These are phyloP conservation scores for Hypoxylon fuscum DNA, from an alignment of 495 filamentous ascomycete genomes.

Conservation along the genomic window DNA sequence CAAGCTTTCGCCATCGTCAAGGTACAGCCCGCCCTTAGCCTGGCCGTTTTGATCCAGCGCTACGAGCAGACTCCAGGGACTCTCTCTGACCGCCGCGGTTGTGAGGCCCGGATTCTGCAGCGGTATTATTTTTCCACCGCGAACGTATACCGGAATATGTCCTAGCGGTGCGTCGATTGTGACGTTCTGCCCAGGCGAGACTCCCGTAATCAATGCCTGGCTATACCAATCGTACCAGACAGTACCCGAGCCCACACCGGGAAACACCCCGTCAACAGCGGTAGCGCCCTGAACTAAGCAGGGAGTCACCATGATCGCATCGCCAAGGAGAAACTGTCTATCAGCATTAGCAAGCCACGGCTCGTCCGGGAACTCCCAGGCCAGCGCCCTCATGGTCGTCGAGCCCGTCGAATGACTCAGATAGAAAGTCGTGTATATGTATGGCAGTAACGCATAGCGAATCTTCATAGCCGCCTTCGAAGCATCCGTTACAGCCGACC, in stretches of 20 bases:
- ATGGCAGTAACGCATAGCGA: slow-evolving; percentile 77
- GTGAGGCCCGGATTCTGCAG: slow-evolving; percentile 77
- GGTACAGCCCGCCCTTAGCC: slow-evolving; percentile 74
- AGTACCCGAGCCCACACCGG: slow-evolving; percentile 67
- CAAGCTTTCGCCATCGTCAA: slow-evolving; percentile 86
- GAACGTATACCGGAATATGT: slow-evolving; percentile 80
- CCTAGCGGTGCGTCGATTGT: slow-evolving; percentile 79
- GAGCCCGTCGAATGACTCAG: slow-evolving; percentile 71
- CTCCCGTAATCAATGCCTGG: slow-evolving; percentile 58
- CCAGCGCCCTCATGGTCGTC: slow-evolving; percentile 82
- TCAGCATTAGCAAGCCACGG: slow-evolving; percentile 72
- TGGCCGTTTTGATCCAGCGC: slow-evolving; percentile 65
- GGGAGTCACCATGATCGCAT: slow-evolving; percentile 74
- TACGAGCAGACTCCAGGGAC: slow-evolving; percentile 74
- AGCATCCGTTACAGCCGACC: slow-evolving; percentile 74
- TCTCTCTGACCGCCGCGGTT: slow-evolving; percentile 69
- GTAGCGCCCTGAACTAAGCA: slow-evolving; percentile 72
- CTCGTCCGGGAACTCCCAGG: slow-evolving; percentile 87
- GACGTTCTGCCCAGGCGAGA: slow-evolving; percentile 68
- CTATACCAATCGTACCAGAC: slow-evolving; percentile 90
- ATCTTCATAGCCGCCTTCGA: slow-evolving; percentile 74
- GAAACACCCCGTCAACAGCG: slow-evolving; percentile 79
- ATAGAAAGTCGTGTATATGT: slow-evolving; percentile 84
- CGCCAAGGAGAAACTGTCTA: slow-evolving; percentile 81
- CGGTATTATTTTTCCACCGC: slow-evolving; percentile 75